Evolutionary conservation across 2,329 filamentous ascomycete genomes (phyloP), one percentile per base, ranked within the genome.

Genomic region (Neofusicoccum sp.): DNA sequence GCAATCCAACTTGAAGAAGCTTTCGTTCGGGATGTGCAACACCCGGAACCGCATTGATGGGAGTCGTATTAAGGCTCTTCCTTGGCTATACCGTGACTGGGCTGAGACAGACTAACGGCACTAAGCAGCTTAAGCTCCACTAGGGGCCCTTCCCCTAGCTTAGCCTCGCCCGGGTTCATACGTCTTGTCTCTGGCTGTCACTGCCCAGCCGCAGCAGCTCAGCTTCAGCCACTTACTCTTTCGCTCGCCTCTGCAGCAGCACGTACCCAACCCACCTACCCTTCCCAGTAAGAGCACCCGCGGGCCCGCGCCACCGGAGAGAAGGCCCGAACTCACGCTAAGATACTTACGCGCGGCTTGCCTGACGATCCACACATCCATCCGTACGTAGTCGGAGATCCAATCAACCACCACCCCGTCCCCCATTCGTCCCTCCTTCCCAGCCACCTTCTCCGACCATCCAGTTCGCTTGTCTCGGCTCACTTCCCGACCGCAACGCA

Each of bases 21-120:
- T 45, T 44, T 43, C 8, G 29, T 33, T 29, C 52, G 54, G 54
- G 54, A 36, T 8, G 8, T 11, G 54, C 41, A 11, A 8, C 31
- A 45, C n/a, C 54, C 54, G 54, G 43, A 22, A 37, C 54, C 54
- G 41, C 54, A 58, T 58, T 58, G 54, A 58, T 45, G 54, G 54
- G 39, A 22, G 39, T 58, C 14, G 28, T 58, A 22, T 58, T 58
- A 58, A 58, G 54, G 22, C 7, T 4, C 4, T 39, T 31, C 54
- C 41, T 22, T 58, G 41, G 14, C 54, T 58, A 58, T 58, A 58
- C 29, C 29, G 43, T 36, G 54, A 44, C 54, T 22, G 54, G 54
- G 54, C 54, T 58, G 54, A 58, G 41, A 58, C 54, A 58, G 54
- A 41, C 54, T 58, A 58, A 58, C 54, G 54, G 39, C 54, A 58